A percentile compares a stretch with the other conserved stretches of the same genome.
Conservation (phyloP, 306 rosid genomes). For the Rosa chinensis region DNA sequence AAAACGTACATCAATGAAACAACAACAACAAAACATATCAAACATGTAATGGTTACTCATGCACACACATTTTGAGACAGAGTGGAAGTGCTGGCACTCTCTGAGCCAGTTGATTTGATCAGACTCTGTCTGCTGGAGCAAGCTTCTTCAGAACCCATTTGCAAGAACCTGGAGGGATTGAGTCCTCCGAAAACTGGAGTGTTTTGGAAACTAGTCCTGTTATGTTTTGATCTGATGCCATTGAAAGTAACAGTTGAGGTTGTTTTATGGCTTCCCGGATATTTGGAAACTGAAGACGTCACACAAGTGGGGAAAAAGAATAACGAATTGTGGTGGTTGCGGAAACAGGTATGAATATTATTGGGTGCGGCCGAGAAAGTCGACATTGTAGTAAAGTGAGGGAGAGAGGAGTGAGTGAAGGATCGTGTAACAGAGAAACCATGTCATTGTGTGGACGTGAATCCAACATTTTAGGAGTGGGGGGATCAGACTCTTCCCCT, state of each 20-base stretch:
- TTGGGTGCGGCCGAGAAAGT: slow-evolving; percentile 31
- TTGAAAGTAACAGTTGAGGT: slow-evolving; percentile 30
- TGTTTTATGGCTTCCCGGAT: slow-evolving; percentile 17
- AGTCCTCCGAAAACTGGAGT: neutral
- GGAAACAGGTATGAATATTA: slow-evolving; percentile 21
- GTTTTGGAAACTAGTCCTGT: slow-evolving; percentile 16
- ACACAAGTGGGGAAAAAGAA: neutral
- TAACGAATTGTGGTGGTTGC: slow-evolving; percentile 28
- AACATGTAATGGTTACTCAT: neutral
- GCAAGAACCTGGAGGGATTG: slow-evolving; percentile 39
- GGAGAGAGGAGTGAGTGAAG: neutral
- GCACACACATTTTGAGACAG: slow-evolving; percentile 36
- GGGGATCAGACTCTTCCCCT: neutral
- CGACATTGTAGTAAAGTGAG: slow-evolving; percentile 52
- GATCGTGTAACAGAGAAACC: slow-evolving; percentile 2
- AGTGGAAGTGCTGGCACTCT: slow-evolving; percentile 48
- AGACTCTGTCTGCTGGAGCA: slow-evolving; percentile 26
- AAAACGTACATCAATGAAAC: neutral
- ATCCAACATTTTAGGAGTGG: neutral
- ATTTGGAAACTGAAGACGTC: slow-evolving; percentile 8
- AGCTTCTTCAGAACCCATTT: slow-evolving; percentile 37
- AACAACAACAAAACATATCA: neutral
- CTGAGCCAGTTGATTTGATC: slow-evolving; percentile 45
- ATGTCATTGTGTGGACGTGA: slow-evolving; percentile 18
- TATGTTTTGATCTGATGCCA: slow-evolving; percentile 16